Percentiles rank a stretch among this genome's conserved stretches.
Evolutionary conservation across 78 protist species (phyloP).

Genomic region (Trichosphaerium sp.): DNA sequence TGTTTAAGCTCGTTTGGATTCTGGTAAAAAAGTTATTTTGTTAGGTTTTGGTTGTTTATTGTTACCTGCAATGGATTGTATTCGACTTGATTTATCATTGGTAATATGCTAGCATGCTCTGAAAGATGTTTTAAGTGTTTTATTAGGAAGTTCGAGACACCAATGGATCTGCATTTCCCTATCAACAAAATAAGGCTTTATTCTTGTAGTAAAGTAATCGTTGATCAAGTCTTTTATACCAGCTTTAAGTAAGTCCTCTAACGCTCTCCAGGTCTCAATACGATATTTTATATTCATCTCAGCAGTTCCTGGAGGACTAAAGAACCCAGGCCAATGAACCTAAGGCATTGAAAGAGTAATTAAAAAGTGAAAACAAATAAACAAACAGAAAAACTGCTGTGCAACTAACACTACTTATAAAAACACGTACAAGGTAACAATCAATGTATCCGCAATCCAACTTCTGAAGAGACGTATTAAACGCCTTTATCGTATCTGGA

Average conservation of each 20-base stretch:
- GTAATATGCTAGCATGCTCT: background rate
- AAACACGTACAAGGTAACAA: background rate
- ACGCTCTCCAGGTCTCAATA: background rate
- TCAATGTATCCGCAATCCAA: background rate
- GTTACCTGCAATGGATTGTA: background rate
- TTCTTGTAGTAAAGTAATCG: too few species aligned
- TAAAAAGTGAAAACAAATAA: too few species aligned
- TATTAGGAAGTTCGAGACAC: slow-evolving; percentile 1
- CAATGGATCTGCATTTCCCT: too few species aligned
- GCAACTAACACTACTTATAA: too few species aligned
- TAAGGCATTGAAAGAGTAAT: too few species aligned
- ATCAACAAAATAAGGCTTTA: too few species aligned
- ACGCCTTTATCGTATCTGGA: background rate
- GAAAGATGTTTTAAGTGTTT: background rate
- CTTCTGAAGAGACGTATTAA: background rate
- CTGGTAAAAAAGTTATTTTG: too few species aligned
- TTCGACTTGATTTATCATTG: slow-evolving; percentile 3
- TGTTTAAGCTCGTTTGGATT: background rate
- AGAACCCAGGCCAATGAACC: slow-evolving; percentile 1
- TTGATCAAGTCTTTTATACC: background rate
- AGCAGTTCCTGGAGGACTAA: background rate
- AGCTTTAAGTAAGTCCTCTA: background rate
- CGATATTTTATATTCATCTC: too few species aligned
- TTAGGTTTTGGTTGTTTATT: too few species aligned
- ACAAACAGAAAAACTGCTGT: too few species aligned